These are phyloP conservation scores for Cichorium intybus DNA, from an alignment of 140 eudicot genomes.

Conservation along the genomic window DNA sequence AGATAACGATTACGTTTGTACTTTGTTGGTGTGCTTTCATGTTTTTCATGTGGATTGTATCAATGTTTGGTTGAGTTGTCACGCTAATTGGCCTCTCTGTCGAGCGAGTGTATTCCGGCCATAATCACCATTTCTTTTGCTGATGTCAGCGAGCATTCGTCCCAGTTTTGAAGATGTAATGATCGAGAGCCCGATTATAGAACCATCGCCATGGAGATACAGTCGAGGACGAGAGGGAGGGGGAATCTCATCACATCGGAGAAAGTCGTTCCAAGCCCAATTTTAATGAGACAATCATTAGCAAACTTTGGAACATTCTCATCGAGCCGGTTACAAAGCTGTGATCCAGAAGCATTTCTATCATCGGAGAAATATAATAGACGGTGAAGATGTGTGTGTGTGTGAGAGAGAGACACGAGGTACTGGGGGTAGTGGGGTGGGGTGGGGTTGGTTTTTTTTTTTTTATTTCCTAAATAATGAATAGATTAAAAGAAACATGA, in stretches of 20 bases:
- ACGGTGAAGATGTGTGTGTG: conserved; percentile 54
- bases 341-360: conserved; percentile 95
- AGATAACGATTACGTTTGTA: conserved; percentile 78
- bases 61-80: conserved; percentile 77
- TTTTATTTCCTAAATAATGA: no score
- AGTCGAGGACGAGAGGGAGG: conserved; percentile 54
- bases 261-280: conserved; percentile 71
- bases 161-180: conserved; percentile 78
- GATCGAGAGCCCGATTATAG: conserved; percentile 53
- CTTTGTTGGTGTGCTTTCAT: conserved; percentile 81
- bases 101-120: conserved; percentile 69
- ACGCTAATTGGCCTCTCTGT: conserved; percentile 95
- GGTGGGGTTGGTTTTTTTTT: no score
- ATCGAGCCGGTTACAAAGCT: conserved; percentile 83
- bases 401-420: no score
- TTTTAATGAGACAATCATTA: conserved; percentile 62
- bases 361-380: conserved; percentile 84
- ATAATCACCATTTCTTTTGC: conserved; percentile 68
- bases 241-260: conserved; percentile 63
- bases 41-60: conserved; percentile 91
- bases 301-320: conserved; percentile 48
- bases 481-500: no score
- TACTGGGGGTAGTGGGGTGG: no score
- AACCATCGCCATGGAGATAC: conserved; percentile 54
- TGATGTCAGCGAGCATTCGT: conserved; percentile 85